phyloP scores from a whole-genome alignment of 2,329 filamentous ascomycete species.

The Ophiostoma himal-ulmi region DNA sequence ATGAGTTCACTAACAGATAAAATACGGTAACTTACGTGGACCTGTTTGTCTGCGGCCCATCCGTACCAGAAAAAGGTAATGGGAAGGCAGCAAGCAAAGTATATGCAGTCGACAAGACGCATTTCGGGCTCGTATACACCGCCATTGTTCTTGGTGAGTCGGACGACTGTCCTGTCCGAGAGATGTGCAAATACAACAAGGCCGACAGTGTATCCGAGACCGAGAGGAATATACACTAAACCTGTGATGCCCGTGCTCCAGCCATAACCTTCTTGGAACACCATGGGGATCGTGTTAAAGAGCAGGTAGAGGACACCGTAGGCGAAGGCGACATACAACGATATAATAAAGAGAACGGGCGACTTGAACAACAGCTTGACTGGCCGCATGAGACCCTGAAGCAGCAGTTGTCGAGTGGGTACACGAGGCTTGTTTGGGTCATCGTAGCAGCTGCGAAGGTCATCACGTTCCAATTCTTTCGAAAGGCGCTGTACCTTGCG shows the following conservation, averaged over 20 bases:
- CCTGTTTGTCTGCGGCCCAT: conserved; percentile 32
- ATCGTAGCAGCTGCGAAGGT: conserved; percentile 43
- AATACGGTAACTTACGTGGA: conserved; percentile 18
- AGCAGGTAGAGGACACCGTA: conserved; percentile 50
- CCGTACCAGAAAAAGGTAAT: conserved; percentile 39
- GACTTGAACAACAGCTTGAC: conserved; percentile 47
- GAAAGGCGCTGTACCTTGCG: conserved; percentile 43
- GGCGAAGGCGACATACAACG: conserved; percentile 46
- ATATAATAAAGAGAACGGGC: conserved; percentile 43
- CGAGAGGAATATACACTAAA: conserved; percentile 45
- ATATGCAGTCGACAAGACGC: conserved; percentile 33
- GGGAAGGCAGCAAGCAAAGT: conserved; percentile 32
- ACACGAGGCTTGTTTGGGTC: conserved; percentile 11
- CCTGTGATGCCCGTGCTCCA: conserved; percentile 44
- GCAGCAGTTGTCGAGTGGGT: conserved; percentile 29
- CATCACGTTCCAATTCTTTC: conserved; percentile 41
- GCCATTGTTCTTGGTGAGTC: conserved; percentile 36
- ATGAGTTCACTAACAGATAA: not conserved
- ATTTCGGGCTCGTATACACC: conserved; percentile 36
- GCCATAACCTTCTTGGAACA: conserved; percentile 44
- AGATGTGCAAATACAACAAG: conserved; percentile 32
- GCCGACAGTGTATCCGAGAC: conserved; percentile 31
- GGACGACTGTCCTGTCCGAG: conserved; percentile 38
- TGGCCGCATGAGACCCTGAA: conserved; percentile 45
- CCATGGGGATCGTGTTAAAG: conserved; percentile 49